These are phyloP conservation scores for Grosmannia clavigera DNA, from an alignment of 2,329 filamentous ascomycete genomes.

Conservation along the genomic window DNA sequence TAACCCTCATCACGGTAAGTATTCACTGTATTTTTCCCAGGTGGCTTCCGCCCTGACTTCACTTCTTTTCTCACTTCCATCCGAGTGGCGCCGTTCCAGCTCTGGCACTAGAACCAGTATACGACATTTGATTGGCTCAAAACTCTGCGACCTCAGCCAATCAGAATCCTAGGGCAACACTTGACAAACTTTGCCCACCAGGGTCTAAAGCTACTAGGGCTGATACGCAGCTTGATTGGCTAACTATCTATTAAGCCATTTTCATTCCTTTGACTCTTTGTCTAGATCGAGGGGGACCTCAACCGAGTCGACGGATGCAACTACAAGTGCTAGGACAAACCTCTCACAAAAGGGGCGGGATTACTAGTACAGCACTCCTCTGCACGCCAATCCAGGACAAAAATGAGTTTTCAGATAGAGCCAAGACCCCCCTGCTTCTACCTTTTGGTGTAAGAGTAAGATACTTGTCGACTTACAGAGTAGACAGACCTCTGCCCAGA, in stretches of 20 bases:
- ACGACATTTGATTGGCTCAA: slow-evolving; percentile 7
- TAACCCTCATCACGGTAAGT: neutral
- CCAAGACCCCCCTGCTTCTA: neutral
- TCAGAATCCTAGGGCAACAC: neutral
- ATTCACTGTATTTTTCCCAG: neutral
- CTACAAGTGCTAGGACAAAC: neutral
- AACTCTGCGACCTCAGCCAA: slow-evolving; percentile 4
- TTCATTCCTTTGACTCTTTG: slow-evolving; percentile 1
- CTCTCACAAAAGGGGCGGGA: neutral
- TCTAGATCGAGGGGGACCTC: neutral
- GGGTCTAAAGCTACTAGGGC: slow-evolving; percentile 8
- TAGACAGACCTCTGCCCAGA: neutral
- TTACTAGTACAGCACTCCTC: neutral
- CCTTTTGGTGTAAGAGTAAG: neutral
- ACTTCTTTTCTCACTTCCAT: neutral
- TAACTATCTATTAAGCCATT: neutral
- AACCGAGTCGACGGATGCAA: neutral
- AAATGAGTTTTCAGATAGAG: neutral
- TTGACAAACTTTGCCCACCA: neutral
- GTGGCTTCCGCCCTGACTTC: neutral
- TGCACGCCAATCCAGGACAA: neutral
- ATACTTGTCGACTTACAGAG: neutral
- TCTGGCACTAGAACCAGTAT: slow-evolving; percentile 2
- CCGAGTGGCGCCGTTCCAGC: slow-evolving; percentile 2
- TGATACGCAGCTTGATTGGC: slow-evolving; percentile 9